Base-by-base conservation (phyloP, 2,329 filamentous ascomycete species). In the Fusarium sp. region DNA sequence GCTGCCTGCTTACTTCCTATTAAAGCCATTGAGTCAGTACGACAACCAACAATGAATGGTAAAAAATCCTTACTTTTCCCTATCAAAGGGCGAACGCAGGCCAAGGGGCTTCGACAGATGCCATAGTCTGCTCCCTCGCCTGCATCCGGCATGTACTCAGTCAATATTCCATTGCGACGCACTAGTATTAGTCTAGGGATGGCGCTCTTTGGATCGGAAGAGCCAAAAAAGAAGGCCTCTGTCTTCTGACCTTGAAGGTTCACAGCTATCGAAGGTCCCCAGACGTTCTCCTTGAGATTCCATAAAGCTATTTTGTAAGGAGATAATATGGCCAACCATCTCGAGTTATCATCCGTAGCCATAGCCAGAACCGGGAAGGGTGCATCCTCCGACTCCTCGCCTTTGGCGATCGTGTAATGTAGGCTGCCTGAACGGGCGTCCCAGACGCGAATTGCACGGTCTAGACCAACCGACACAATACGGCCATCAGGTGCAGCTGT, bases 401-500 rank as follows among this genome's bases (percentile, higher is more conserved):
- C 78, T 27, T 81, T 80, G 20, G 79, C 73, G 15, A 84, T 72
- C 12, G 83, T 76, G 52, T 85, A 86, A 68, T 79, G 82, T 15
- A 74, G 74, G 6, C 79, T 79, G 4, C 81, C 80, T 8, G 80
- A 80, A n/a, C 83, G 85, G 20, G 89, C 77, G 74, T 90, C 83
- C 90, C 91, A 93, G 2, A 93, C 82, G 18, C 88, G 85, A 16
- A 94, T 89, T 13, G 85, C 83, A 49, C 91, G 86, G 74, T 95
- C 93, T 2, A 95, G 82, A 1, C 90, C 91, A 40, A 92, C 85
- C 3, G 91, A 92, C 8, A 91, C 87, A 24, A 94, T 80, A 55
- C 91, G 84, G 0, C 91, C 91, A 54, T 87, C 86, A 2, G 85
- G 81, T 9, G 88, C 91, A 18, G 90, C 84, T 8, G 85, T 80